These are phyloP conservation scores for Davidsoniella neocaledoniae DNA, from an alignment of 2,329 filamentous ascomycete species.

Conservation along the genomic window DNA sequence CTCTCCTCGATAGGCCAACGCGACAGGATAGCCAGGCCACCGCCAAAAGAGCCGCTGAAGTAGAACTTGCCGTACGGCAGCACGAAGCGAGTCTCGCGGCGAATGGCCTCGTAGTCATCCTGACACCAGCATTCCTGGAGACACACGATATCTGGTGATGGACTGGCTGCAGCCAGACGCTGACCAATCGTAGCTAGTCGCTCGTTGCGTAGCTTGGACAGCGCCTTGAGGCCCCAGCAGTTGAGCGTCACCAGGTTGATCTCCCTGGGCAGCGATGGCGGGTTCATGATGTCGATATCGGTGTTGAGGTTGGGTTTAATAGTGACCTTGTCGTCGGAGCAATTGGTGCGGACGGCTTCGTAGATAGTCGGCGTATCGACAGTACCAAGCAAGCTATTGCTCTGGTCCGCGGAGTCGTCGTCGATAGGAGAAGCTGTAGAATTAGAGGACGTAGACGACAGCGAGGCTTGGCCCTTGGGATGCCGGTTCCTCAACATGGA, in stretches of 20 bases:
- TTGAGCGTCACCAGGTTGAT: conserved; percentile 80
- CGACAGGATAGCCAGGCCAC: conserved; percentile 74
- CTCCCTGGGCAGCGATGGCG: conserved; percentile 21
- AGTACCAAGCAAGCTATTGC: too few species aligned
- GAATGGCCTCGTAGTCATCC: conserved; percentile 65
- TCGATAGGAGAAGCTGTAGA: too few species aligned
- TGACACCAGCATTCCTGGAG: conserved; percentile 91
- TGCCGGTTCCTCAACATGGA: not conserved
- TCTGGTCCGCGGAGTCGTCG: too few species aligned
- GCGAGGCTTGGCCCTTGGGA: not conserved
- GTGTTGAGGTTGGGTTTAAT: conserved; percentile 16
- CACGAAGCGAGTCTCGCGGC: conserved; percentile 51
- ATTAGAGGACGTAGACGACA: not conserved
- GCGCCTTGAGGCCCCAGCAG: conserved; percentile 88
- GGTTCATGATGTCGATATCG: conserved; percentile 20
- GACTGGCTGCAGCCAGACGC: conserved; percentile 52
- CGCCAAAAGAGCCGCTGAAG: conserved; percentile 73
- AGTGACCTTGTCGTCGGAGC: not conserved
- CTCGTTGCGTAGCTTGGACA: conserved; percentile 60
- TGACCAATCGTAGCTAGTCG: conserved; percentile 72
- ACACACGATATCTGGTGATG: conserved; percentile 70
- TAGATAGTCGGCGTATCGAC: too few species aligned
- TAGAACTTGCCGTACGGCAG: conserved; percentile 92
- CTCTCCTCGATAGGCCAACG: conserved; percentile 86
- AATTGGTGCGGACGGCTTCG: too few species aligned